A percentile compares a stretch with the other conserved stretches of the same genome.
Conservation (phyloP, 306 rosid genomes). For the Pyrus pyrifolia region DNA sequence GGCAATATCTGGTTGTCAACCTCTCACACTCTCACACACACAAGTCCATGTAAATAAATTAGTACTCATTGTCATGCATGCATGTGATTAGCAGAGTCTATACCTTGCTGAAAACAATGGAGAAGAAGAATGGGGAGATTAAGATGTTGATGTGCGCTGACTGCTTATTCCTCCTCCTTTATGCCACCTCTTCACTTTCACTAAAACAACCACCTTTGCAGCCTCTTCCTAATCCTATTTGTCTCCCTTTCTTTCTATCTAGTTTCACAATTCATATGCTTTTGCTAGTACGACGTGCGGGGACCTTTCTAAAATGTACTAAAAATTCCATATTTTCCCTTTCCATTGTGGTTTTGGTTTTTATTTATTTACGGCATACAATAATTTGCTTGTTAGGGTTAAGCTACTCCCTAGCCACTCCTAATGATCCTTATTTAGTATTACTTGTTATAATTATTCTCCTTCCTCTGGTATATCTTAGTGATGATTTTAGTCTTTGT, state of each 20-base stretch:
- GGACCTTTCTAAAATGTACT: conserved; percentile 4
- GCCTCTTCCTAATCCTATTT: conserved; percentile 21
- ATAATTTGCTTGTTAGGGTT: neutral
- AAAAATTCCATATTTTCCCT: neutral
- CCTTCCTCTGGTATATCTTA: neutral
- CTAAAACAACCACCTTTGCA: conserved; percentile 18
- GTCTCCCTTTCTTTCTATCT: conserved; percentile 19
- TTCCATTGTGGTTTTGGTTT: neutral
- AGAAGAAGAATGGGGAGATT: neutral
- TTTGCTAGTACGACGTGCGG: neutral
- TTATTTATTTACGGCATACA: neutral
- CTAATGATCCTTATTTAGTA: neutral
- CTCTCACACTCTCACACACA: neutral
- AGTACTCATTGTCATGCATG: neutral
- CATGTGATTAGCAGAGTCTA: neutral
- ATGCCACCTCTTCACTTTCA: conserved; percentile 29
- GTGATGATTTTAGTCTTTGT: neutral
- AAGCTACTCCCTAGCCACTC: neutral
- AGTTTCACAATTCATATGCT: conserved; percentile 11
- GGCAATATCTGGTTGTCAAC: neutral
- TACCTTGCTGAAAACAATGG: neutral
- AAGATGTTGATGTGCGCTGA: conserved; percentile 20
- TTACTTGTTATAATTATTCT: neutral
- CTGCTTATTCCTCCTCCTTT: conserved; percentile 13
- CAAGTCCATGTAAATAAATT: neutral